These are phyloP conservation scores for Botrytis byssoidea DNA, from an alignment of 2,329 filamentous ascomycete genomes.

Conservation along the genomic window DNA sequence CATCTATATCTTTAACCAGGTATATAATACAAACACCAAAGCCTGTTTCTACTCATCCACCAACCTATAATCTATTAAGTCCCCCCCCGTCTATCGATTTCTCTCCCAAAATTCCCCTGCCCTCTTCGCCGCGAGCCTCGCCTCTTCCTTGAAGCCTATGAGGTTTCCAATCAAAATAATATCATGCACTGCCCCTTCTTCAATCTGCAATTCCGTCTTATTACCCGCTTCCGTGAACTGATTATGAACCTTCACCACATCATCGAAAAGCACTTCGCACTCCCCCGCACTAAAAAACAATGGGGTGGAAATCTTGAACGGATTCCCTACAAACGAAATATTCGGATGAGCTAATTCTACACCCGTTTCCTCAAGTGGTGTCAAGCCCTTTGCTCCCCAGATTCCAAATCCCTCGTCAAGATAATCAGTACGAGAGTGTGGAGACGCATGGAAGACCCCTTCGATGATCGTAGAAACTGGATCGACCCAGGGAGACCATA, in stretches of 20 bases:
- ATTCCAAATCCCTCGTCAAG: slow-evolving; percentile 40
- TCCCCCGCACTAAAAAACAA: slow-evolving; percentile 45
- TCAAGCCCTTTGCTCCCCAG: slow-evolving; percentile 46
- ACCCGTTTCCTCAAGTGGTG: slow-evolving; percentile 26
- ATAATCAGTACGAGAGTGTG: slow-evolving; percentile 43
- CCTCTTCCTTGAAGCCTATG: slow-evolving; percentile 46
- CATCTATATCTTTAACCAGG: neutral
- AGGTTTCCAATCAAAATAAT: slow-evolving; percentile 43
- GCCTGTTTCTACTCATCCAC: neutral
- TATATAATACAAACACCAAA: neutral
- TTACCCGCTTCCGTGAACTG: slow-evolving; percentile 44
- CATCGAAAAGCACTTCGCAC: slow-evolving; percentile 44
- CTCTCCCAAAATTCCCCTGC: slow-evolving; percentile 19
- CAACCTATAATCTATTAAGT: neutral
- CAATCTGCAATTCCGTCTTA: slow-evolving; percentile 43
- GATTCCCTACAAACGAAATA: slow-evolving; percentile 40
- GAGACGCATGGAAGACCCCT: slow-evolving; percentile 32
- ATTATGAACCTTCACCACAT: slow-evolving; percentile 42
- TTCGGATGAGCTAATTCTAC: slow-evolving; percentile 41
- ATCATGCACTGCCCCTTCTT: slow-evolving; percentile 47
- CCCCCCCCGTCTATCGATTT: neutral
- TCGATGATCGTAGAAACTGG: slow-evolving; percentile 31
- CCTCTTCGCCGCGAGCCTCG: slow-evolving; percentile 20
- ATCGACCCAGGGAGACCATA: slow-evolving; percentile 48
- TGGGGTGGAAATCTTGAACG: slow-evolving; percentile 43